Evolutionary conservation across 768 basidiomycete species (phyloP).

Genomic region (Lactarius tabidus): DNA sequence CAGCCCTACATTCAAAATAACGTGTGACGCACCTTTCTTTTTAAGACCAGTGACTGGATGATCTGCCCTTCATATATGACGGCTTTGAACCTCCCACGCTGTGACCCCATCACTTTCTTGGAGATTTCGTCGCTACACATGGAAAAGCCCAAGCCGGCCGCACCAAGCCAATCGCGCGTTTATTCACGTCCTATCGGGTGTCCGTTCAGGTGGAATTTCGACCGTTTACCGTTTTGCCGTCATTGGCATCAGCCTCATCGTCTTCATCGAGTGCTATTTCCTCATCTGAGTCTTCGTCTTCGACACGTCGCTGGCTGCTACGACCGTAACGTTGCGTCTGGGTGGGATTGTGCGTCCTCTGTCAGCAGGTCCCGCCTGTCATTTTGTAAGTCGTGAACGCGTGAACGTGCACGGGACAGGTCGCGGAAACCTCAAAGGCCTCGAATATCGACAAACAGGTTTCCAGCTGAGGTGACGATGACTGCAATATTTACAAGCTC

Average conservation of each 20-base stretch:
- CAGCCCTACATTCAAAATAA: background rate
- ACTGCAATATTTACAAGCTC: too few relatives aligned
- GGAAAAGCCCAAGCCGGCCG: slow-evolving; percentile 78
- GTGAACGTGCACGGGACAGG: too few relatives aligned
- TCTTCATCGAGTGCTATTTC: slow-evolving; percentile 33
- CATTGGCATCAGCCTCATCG: too few relatives aligned
- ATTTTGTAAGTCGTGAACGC: slow-evolving; percentile 24
- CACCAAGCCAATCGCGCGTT: slow-evolving; percentile 67
- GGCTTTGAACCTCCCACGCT: slow-evolving; percentile 55
- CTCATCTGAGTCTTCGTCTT: slow-evolving; percentile 37
- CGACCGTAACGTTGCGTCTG: slow-evolving; percentile 28
- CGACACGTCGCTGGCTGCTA: slow-evolving; percentile 28
- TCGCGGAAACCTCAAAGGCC: too few relatives aligned
- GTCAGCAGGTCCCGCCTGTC: slow-evolving; percentile 36
- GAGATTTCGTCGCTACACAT: slow-evolving; percentile 84
- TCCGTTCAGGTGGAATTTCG: background rate
- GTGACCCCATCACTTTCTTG: slow-evolving; percentile 63
- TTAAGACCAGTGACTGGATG: slow-evolving; percentile 50
- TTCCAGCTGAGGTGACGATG: too few relatives aligned
- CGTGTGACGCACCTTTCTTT: slow-evolving; percentile 52
- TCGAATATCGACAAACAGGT: too few relatives aligned
- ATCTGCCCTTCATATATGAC: slow-evolving; percentile 63
- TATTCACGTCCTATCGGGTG: slow-evolving; percentile 51
- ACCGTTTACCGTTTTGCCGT: too few relatives aligned
- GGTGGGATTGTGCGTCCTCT: slow-evolving; percentile 28